Evolutionary conservation across 768 basidiomycete genomes (phyloP), one percentile per base, ranked within the genome.

Genomic region (Rubroboletus pulcherrimus): DNA sequence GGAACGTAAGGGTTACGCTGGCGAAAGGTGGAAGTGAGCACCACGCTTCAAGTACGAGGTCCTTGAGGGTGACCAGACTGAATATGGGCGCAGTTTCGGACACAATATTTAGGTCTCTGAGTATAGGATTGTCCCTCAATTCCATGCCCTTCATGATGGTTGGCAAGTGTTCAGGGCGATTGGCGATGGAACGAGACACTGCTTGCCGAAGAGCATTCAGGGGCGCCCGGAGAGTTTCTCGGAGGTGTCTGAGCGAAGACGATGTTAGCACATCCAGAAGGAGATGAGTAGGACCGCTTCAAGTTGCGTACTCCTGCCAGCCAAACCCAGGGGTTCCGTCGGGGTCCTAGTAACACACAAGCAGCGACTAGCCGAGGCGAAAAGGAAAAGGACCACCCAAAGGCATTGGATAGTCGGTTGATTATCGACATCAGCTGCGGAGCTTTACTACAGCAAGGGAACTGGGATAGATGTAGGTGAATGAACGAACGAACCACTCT

Each of bases 401-500:
- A 26, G 9, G 24, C 14, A 24, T 24, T 39, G 31, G 5, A n/a
- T 24, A 10, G 6, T 6, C 10, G 15, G 14, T 44, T 19, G 37
- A 7, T 29, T 9, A 26, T 26, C 24, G 17, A 19, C 30, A 21
- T 33, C 43, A 17, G 1, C 5, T 26, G 11, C 21, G 15, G 35
- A 14, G 5, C n/a, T 7, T 19, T 17, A 40, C 45, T 54, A 51
- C 39, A 7, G 26, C 45, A 57, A 46, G 2, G 61, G 38, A n/a
- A 34, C 49, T 3, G 55, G 30, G 1, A 31, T 9, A 3, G 59
- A 51, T 17, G 29, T 2, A 5, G 64, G 66, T 2, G 66, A 67
- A 38, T 44, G 57, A 41, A 37, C 41, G 12, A 60, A 63, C 42
- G 49, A 40, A 26, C 8, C 5, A 14, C n/a, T 42, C 44, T 55